Percentiles rank a stretch among this genome's conserved stretches.
Evolutionary conservation across 2,329 filamentous ascomycete species (phyloP).

Genomic region (Botrytis elliptica): DNA sequence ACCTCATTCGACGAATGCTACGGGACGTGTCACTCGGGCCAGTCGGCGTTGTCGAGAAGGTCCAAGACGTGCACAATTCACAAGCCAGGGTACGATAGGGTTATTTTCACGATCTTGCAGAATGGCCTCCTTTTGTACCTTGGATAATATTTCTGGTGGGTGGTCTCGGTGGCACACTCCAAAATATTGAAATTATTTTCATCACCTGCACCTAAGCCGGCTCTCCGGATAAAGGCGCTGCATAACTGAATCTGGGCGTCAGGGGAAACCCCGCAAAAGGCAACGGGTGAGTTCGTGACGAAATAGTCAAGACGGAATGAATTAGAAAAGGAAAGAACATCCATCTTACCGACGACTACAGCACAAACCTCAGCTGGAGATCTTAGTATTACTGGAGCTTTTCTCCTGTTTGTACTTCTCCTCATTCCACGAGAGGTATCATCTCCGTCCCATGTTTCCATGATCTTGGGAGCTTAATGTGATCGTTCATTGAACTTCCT

Average conservation of each 20-base stretch:
- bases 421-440: neutral
- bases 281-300: neutral
- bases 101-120: neutral
- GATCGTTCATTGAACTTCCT: constrained; percentile 11
- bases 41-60: neutral
- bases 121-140: neutral
- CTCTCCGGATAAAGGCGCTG: neutral
- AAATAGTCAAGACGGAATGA: neutral
- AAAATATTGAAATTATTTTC: neutral
- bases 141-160: neutral
- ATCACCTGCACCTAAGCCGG: neutral
- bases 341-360: neutral
- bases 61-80: neutral
- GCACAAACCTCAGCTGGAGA: neutral
- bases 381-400: neutral
- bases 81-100: neutral
- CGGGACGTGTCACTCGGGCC: neutral
- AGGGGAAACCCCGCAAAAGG: neutral
- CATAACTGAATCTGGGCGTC: neutral
- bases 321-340: neutral
- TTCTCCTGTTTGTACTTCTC: neutral
- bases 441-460: constrained; percentile 3
- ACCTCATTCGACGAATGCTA: neutral
- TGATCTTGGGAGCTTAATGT: neutral
- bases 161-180: neutral